A percentile compares a stretch with the other conserved stretches of the same genome.
phyloP scores from a whole-genome alignment of 108 stramenopile species.

The Mediolabrus comicus region DNA sequence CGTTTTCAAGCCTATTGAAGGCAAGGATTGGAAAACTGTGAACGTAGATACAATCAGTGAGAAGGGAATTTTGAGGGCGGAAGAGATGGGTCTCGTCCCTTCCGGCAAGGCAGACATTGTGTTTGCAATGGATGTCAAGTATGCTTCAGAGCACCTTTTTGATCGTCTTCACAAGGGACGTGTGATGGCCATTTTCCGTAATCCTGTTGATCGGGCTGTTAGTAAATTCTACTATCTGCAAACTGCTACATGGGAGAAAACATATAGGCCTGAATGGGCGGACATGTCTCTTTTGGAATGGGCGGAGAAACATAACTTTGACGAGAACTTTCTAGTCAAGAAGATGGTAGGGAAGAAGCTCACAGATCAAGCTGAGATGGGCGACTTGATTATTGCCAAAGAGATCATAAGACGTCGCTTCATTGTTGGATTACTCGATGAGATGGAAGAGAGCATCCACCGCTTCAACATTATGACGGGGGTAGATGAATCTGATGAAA shows the following conservation, averaged over 20 bases:
- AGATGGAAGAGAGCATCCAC: constrained; percentile 40
- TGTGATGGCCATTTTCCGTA: constrained; percentile 32
- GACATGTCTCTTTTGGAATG: constrained; percentile 43
- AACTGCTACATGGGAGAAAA: constrained; percentile 42
- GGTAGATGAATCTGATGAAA: constrained; percentile 9
- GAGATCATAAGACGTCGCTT: constrained; percentile 43
- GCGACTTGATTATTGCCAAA: constrained; percentile 41
- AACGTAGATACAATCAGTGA: constrained; percentile 48
- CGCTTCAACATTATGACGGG: constrained; percentile 37
- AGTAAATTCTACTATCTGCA: constrained; percentile 46
- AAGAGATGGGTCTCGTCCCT: constrained; percentile 25
- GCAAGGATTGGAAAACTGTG: constrained; percentile 35
- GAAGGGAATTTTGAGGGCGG: constrained; percentile 38
- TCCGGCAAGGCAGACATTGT: constrained; percentile 42
- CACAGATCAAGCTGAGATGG: constrained; percentile 2
- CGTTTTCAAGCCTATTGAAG: constrained; percentile 19
- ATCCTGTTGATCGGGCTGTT: constrained; percentile 45
- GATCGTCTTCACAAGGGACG: constrained; percentile 37
- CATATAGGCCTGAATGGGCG: constrained; percentile 35
- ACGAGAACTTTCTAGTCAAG: constrained; percentile 28
- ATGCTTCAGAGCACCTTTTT: constrained; percentile 36
- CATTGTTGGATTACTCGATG: constrained; percentile 46
- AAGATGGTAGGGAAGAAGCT: constrained; percentile 21
- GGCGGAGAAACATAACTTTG: constrained; percentile 24
- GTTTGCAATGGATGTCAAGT: constrained; percentile 35